Conservation (phyloP, 1,284 basidiomycete species). For the Marasmius fiardii region DNA sequence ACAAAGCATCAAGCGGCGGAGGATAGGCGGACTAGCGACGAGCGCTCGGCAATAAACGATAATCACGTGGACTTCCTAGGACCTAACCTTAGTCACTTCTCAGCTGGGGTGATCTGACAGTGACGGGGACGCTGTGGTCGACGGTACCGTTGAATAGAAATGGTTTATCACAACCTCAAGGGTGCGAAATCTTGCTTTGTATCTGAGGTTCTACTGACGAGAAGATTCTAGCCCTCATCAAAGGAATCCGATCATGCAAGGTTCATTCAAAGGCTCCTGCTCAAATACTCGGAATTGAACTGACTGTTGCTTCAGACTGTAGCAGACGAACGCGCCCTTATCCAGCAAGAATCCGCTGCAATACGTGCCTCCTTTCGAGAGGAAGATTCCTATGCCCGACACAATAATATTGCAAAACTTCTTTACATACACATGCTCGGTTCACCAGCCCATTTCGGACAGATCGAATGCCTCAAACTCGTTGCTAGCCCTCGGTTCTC, state of each 20-base stretch:
- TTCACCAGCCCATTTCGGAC: slow-evolving; percentile 98
- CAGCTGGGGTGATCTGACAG: neutral
- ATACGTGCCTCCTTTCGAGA: slow-evolving; percentile 98
- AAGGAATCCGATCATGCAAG: slow-evolving; percentile 93
- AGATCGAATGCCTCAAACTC: slow-evolving; percentile 99
- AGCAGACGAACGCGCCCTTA: slow-evolving; percentile 95
- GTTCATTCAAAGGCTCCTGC: slow-evolving; percentile 27
- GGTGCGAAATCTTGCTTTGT: slow-evolving; percentile 41
- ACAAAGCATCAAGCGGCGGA: no score
- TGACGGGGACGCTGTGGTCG: neutral
- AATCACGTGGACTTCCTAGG: no score
- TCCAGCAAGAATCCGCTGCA: slow-evolving; percentile 97
- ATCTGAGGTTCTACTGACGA: slow-evolving; percentile 14
- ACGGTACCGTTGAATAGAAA: slow-evolving; percentile 27
- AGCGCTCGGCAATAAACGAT: no score
- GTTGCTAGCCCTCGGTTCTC: slow-evolving; percentile 97
- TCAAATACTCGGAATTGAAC: slow-evolving; percentile 14
- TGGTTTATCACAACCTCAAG: slow-evolving; percentile 92
- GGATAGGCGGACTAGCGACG: no score
- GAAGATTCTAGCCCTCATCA: slow-evolving; percentile 75
- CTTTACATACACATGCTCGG: slow-evolving; percentile 99
- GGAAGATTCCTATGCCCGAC: slow-evolving; percentile 89
- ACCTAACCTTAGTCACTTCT: neutral
- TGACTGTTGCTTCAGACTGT: slow-evolving; percentile 67
- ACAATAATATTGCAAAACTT: slow-evolving; percentile 98